Conservation (phyloP, 495 filamentous ascomycete species). For the Xylaria telfairii region DNA sequence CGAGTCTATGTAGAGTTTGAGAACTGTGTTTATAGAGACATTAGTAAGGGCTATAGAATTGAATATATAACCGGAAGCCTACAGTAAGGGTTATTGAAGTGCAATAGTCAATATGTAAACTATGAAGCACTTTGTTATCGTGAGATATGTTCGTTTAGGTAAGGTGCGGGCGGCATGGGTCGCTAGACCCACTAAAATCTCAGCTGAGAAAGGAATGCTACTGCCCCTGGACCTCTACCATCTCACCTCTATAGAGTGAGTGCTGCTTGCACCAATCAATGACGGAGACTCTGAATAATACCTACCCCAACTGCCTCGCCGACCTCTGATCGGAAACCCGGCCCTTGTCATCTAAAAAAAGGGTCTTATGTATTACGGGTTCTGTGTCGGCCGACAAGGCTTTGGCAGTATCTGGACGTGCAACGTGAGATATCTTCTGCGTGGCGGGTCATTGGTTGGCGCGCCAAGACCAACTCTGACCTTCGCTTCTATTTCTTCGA, state of each 20-base stretch:
- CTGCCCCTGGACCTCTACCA: neutral
- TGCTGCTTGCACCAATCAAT: neutral
- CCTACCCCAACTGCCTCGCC: too few species aligned
- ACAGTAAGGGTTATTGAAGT: neutral
- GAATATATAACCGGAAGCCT: neutral
- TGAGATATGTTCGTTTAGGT: neutral
- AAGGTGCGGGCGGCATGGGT: neutral
- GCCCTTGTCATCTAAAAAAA: neutral
- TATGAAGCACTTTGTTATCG: neutral
- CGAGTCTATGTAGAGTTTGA: too few species aligned
- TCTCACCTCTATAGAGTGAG: neutral
- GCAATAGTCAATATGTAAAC: neutral
- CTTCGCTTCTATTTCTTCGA: too few species aligned
- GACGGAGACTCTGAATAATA: neutral
- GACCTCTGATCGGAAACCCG: too few species aligned
- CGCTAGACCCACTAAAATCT: constrained; percentile 19
- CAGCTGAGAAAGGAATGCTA: neutral
- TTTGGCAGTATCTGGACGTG: too few species aligned
- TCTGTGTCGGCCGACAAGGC: too few species aligned
- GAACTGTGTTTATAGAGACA: too few species aligned
- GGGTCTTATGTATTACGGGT: too few species aligned
- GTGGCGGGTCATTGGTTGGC: too few species aligned
- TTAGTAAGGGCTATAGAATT: too few species aligned
- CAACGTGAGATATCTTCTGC: too few species aligned
- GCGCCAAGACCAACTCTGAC: too few species aligned